Evolutionary conservation across 306 rosid species (phyloP).

Genomic region (Quercus dentata): DNA sequence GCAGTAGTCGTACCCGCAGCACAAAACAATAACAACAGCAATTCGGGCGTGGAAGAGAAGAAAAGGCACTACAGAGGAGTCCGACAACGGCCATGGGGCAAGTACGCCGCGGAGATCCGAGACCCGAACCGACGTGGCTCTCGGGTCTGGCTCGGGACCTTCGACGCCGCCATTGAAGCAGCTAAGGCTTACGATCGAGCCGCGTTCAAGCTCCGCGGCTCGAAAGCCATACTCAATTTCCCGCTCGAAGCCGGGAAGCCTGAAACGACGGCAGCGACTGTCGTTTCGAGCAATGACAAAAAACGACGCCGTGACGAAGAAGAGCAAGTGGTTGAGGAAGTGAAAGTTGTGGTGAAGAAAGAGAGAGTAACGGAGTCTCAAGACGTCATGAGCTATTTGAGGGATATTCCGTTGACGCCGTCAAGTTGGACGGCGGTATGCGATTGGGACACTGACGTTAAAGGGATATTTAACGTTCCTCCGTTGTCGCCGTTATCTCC

Average conservation of each 20-base stretch:
- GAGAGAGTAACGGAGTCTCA: constrained; percentile 35
- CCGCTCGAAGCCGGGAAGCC: constrained; percentile 52
- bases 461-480: constrained; percentile 58
- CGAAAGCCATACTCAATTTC: constrained; percentile 80
- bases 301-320: constrained; percentile 47
- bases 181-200: constrained; percentile 84
- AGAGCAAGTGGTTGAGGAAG: neutral
- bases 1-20: neutral
- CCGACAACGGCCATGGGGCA: constrained; percentile 84
- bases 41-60: constrained; percentile 5
- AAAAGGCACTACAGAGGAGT: constrained; percentile 62
- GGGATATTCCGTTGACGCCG: constrained; percentile 79
- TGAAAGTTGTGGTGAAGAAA: constrained; percentile 39
- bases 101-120: constrained; percentile 83
- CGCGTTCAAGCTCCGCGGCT: constrained; percentile 75
- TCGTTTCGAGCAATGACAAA: neutral
- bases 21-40: no score
- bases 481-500: constrained; percentile 89
- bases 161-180: constrained; percentile 75
- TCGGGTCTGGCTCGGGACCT: constrained; percentile 83
- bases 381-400: neutral
- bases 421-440: constrained; percentile 53
- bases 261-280: neutral
- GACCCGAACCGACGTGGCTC: constrained; percentile 80
- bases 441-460: constrained; percentile 56